Percentiles rank a stretch among this genome's conserved stretches.
phyloP scores from a whole-genome alignment of 2,329 filamentous ascomycete genomes.

The Hyphodiscus sp. region DNA sequence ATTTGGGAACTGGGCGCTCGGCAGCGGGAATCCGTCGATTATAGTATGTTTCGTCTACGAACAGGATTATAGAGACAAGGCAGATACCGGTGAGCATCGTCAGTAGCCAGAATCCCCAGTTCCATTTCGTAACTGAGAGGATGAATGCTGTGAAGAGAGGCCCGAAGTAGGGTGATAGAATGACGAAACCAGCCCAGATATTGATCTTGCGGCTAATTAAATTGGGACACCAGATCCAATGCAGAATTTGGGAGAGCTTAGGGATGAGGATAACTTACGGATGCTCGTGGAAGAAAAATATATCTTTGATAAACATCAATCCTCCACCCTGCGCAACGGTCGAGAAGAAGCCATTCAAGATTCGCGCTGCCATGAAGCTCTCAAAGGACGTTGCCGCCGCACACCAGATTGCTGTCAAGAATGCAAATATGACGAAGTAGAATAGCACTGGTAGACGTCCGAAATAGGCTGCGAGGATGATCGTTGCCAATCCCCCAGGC shows the following conservation, averaged over 20 bases:
- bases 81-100: constrained; percentile 34
- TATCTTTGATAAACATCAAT: constrained; percentile 49
- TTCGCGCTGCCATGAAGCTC: constrained; percentile 11
- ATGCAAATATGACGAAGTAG: constrained; percentile 9
- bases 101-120: constrained; percentile 42
- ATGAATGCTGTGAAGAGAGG: constrained; percentile 31
- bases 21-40: constrained; percentile 35
- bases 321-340: constrained; percentile 28
- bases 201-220: constrained; percentile 25
- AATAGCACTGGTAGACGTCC: constrained; percentile 28
- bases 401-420: constrained; percentile 9
- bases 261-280: constrained; percentile 13
- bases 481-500: constrained; percentile 2
- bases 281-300: constrained; percentile 53
- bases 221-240: neutral
- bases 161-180: constrained; percentile 39
- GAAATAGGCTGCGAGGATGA: constrained; percentile 7
- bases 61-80: constrained; percentile 30
- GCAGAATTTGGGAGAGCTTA: neutral
- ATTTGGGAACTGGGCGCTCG: constrained; percentile 31
- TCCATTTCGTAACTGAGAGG: constrained; percentile 36
- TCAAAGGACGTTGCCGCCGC: constrained; percentile 9
- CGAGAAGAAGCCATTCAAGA: constrained; percentile 24
- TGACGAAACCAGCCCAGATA: constrained; percentile 38
- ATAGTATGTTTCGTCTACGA: constrained; percentile 45